Conservation (phyloP, 2,329 filamentous ascomycete species). For the Colletotrichum cordylinicola region DNA sequence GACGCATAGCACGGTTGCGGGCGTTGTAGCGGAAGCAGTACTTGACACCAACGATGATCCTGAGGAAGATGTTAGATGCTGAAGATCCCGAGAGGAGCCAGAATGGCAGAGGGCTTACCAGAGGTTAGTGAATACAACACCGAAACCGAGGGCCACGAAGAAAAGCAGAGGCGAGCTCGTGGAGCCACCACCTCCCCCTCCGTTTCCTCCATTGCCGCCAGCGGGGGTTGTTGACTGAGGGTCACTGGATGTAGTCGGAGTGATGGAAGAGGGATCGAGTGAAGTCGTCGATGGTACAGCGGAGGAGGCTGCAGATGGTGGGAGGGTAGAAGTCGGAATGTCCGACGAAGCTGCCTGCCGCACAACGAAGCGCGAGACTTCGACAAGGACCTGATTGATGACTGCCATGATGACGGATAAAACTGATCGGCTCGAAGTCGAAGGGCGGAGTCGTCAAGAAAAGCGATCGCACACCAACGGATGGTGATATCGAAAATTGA, state of each 20-base stretch:
- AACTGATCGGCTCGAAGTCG: background rate
- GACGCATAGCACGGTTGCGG: conserved; percentile 81
- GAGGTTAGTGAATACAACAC: conserved; percentile 97
- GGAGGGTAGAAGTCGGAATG: conserved; percentile 21
- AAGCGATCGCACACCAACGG: background rate
- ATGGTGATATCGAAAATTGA: conserved; percentile 2
- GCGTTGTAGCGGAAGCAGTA: conserved; percentile 99
- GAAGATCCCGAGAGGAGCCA: background rate
- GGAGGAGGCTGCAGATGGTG: conserved; percentile 15
- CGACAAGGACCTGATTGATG: conserved; percentile 40
- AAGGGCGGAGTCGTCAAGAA: background rate
- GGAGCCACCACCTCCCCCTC: conserved; percentile 27
- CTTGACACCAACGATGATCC: conserved; percentile 99
- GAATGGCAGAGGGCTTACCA: conserved; percentile 69
- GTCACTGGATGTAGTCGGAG: background rate
- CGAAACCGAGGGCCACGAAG: conserved; percentile 95
- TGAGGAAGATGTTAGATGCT: conserved; percentile 45
- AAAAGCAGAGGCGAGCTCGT: conserved; percentile 63
- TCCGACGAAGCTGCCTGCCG: conserved; percentile 25
- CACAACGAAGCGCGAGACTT: conserved; percentile 41
- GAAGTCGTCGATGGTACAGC: conserved; percentile 25
- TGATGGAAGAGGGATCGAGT: background rate
- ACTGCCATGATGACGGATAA: conserved; percentile 36
- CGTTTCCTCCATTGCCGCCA: background rate
- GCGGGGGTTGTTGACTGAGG: background rate